Conservation (phyloP, 441 rosid species). For the Breynia disticha region DNA sequence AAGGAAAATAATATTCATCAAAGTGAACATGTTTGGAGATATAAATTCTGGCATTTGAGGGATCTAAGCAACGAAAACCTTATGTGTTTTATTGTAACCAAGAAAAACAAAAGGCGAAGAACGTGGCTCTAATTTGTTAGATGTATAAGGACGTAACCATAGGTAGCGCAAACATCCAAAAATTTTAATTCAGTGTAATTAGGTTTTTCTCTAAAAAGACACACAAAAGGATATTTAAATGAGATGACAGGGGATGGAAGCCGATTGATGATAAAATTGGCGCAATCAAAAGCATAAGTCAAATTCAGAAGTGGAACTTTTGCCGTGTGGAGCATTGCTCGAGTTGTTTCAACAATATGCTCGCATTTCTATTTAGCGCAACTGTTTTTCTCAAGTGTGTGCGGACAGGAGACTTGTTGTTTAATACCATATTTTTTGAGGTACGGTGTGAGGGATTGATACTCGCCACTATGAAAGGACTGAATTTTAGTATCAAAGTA, state of each 20-base stretch:
- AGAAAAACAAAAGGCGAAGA: conserved; percentile 5
- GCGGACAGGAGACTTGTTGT: neutral
- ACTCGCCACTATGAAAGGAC: neutral
- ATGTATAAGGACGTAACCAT: neutral
- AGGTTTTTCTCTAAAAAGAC: neutral
- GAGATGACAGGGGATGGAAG: neutral
- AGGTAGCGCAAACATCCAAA: conserved; percentile 1
- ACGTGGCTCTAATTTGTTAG: neutral
- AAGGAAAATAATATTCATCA: neutral
- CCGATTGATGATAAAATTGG: neutral
- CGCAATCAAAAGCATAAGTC: neutral
- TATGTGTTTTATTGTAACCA: neutral
- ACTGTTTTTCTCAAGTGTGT: neutral
- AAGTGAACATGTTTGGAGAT: neutral
- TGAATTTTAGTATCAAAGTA: neutral
- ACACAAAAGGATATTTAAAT: neutral
- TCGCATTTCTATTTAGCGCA: neutral
- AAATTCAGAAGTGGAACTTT: neutral
- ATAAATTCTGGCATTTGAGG: too few species aligned
- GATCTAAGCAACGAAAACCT: neutral
- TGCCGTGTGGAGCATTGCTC: neutral
- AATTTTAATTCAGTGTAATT: neutral
- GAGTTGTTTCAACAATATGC: neutral
- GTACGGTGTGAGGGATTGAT: neutral
- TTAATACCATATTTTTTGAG: neutral